Evolutionary conservation across 129 eudicot species (phyloP), one percentile per base, ranked within the genome.

Genomic region (Saussurea involucrata): DNA sequence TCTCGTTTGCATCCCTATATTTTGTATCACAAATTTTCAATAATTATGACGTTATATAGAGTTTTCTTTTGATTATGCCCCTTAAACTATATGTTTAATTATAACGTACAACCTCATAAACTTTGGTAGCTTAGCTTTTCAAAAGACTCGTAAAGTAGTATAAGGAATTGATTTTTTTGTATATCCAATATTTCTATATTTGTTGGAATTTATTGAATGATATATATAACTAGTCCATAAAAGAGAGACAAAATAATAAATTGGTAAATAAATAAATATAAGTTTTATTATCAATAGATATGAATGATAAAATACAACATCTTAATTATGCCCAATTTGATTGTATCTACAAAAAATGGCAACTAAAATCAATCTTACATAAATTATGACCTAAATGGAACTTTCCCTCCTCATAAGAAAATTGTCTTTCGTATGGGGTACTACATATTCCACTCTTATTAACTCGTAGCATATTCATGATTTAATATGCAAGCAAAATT

Each of bases 371-470:
- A 21, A 67, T 76, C 78, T 74, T 21, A 11, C 53, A 71, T 34
- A 79, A 71, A 63, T 22, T 15, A 78, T 69, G 4, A 70, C 34
- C 71, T 81, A 74, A 74, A 81, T 68, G 84, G 72, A 81, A 42
- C 12, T 81, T 74, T 81, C 84, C 84, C 84, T 57, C 84, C 69
- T 79, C 80, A 68, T 28, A 25, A 13, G 13, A 67, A 42, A 18
- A 17, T 25, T 25, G 42, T 27, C 10, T 46, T 58, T 24, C 78
- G 25, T 55, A 68, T 36, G 75, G 71, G 84, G 75, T 80, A 80
- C 84, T 81, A 57, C 76, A 81, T 68, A 20, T 74, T 68, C 80
- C 84, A 68, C 44, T 74, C 64, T 81, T 81, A 81, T 81, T 74
- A 42, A 44, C 2, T 68, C 55, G 33, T 75, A 57, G 66, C 84